phyloP scores from a whole-genome alignment of 129 eudicot genomes.

The Arctium minus region DNA sequence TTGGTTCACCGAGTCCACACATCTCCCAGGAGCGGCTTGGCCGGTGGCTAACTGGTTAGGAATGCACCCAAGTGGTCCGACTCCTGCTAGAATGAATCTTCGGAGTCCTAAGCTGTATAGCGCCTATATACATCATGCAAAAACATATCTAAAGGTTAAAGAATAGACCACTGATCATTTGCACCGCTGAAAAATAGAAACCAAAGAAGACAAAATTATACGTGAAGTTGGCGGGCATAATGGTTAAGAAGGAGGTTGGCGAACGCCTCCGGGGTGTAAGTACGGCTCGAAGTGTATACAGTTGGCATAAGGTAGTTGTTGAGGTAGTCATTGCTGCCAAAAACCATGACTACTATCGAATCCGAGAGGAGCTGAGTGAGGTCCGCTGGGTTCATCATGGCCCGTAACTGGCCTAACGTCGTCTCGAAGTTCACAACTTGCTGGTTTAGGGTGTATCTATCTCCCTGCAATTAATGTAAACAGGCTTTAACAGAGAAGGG shows the following conservation, averaged over 20 bases:
- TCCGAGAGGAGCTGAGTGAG: slow-evolving; percentile 45
- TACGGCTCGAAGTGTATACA: slow-evolving; percentile 49
- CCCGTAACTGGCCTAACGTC: slow-evolving; percentile 57
- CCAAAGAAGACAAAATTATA: background rate
- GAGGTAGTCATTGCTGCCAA: slow-evolving; percentile 96
- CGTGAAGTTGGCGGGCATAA: slow-evolving; percentile 71
- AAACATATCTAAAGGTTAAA: background rate
- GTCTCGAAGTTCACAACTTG: slow-evolving; percentile 84
- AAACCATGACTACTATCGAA: slow-evolving; percentile 62
- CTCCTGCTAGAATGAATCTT: slow-evolving; percentile 63
- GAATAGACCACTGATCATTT: background rate
- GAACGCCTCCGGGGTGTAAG: slow-evolving; percentile 60
- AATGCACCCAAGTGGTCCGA: slow-evolving; percentile 91
- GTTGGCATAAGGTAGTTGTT: slow-evolving; percentile 86
- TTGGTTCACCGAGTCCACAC: slow-evolving; percentile 80
- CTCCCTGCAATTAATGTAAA: slow-evolving; percentile 46
- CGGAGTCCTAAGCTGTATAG: slow-evolving; percentile 72
- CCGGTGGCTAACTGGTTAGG: slow-evolving; percentile 77
- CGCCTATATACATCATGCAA: slow-evolving; percentile 37
- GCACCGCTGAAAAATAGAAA: background rate
- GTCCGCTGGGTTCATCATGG: slow-evolving; percentile 42
- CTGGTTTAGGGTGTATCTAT: slow-evolving; percentile 61
- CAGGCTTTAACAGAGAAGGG: background rate
- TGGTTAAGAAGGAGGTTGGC: slow-evolving; percentile 77
- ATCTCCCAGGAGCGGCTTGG: slow-evolving; percentile 70